Evolutionary conservation across 2,329 filamentous ascomycete species (phyloP).

Genomic region (Lachnellula arida): DNA sequence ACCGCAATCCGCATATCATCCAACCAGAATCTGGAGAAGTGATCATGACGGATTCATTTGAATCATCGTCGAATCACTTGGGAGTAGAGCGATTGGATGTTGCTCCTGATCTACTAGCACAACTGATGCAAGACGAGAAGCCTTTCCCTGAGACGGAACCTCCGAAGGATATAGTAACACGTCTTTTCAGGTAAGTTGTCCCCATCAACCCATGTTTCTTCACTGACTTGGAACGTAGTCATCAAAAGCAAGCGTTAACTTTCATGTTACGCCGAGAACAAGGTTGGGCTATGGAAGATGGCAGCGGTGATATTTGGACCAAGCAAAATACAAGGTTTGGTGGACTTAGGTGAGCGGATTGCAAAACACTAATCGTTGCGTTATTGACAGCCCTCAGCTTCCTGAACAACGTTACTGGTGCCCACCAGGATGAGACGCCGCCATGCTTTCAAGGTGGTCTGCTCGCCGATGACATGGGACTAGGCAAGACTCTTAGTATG

Average conservation of each 20-base stretch:
- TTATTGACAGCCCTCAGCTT: constrained; percentile 5
- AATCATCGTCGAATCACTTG: not conserved
- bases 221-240: constrained; percentile 3
- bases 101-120: constrained; percentile 7
- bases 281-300: constrained; percentile 9
- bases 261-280: constrained; percentile 18
- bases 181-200: constrained; percentile 8
- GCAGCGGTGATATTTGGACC: constrained; percentile 12
- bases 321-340: not conserved
- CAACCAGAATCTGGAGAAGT: constrained; percentile 1
- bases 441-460: constrained; percentile 53
- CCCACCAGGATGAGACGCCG: constrained; percentile 2
- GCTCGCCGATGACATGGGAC: constrained; percentile 93
- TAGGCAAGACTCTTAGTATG: constrained; percentile 77
- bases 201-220: not conserved
- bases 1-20: constrained; percentile 15
- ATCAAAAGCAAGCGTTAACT: constrained; percentile 21
- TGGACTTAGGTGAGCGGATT: not conserved
- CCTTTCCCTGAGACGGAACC: constrained; percentile 9
- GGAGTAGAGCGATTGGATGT: constrained; percentile 9
- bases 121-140: constrained; percentile 10
- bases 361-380: too few relatives aligned
- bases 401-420: constrained; percentile 11
- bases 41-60: constrained; percentile 8
- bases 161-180: constrained; percentile 6